Percentiles rank a stretch among this genome's conserved stretches.
Conservation (phyloP, 2,329 filamentous ascomycete genomes). For the Colletotrichum sp. region DNA sequence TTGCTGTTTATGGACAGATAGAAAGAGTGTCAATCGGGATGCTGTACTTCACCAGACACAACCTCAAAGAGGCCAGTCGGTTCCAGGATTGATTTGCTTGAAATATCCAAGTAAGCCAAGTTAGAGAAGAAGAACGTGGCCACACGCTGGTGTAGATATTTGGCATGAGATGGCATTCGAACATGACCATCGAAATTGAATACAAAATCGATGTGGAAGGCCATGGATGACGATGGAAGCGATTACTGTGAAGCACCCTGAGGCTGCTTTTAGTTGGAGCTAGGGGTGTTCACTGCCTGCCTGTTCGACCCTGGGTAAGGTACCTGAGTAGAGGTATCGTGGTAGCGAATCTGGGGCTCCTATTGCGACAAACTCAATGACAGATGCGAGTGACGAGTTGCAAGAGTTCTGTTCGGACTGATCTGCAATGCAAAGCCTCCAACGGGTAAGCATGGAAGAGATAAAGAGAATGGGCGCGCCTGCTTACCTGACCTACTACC, state of each 20-base stretch:
- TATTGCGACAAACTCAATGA: background rate
- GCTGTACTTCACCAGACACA: background rate
- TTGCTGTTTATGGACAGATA: background rate
- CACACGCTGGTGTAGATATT: background rate
- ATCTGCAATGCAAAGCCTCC: background rate
- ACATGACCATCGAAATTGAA: background rate
- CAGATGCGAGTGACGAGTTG: background rate
- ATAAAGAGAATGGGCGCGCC: background rate
- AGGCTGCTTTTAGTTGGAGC: constrained; percentile 1
- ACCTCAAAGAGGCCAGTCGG: background rate
- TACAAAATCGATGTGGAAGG: background rate
- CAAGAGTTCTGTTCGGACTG: background rate
- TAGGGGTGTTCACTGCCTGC: background rate
- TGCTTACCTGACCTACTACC: background rate
- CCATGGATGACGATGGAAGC: constrained; percentile 14
- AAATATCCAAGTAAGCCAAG: background rate
- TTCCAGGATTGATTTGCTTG: background rate
- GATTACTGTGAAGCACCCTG: background rate
- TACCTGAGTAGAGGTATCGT: background rate
- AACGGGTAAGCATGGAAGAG: background rate
- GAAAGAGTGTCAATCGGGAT: background rate
- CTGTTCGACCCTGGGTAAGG: background rate
- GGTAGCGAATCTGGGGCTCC: background rate
- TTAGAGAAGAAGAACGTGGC: background rate
- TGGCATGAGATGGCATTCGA: background rate